These are phyloP conservation scores for Chaetoceros muelleri DNA, from an alignment of 108 stramenopile genomes.

Conservation along the genomic window DNA sequence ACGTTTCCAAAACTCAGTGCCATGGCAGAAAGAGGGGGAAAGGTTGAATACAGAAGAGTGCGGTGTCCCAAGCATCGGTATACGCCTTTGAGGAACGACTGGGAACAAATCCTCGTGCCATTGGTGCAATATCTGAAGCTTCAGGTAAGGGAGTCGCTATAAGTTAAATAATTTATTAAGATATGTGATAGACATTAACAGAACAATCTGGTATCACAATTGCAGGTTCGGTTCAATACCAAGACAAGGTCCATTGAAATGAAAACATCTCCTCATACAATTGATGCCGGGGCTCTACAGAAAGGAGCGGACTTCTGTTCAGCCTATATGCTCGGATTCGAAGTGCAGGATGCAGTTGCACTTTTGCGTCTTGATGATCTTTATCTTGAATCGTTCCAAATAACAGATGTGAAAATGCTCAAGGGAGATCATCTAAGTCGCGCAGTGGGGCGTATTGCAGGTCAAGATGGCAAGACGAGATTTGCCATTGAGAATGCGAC, in stretches of 20 bases:
- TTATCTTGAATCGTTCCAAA: slow-evolving; percentile 95
- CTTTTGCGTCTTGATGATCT: slow-evolving; percentile 96
- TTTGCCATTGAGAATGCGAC: slow-evolving; percentile 99
- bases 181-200: too few relatives aligned
- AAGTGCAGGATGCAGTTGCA: slow-evolving; percentile 97
- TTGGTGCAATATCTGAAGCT: slow-evolving; percentile 95
- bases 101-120: slow-evolving; percentile 89
- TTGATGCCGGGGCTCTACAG: slow-evolving; percentile 84
- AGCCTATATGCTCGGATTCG: slow-evolving; percentile 98
- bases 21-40: slow-evolving; percentile 54
- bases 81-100: slow-evolving; percentile 84
- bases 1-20: slow-evolving; percentile 70
- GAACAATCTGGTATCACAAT: background rate
- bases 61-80: slow-evolving; percentile 94
- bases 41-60: slow-evolving; percentile 81
- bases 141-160: slow-evolving; percentile 45
- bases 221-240: slow-evolving; percentile 95
- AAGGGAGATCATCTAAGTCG: slow-evolving; percentile 94
- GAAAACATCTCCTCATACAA: slow-evolving; percentile 87
- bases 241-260: slow-evolving; percentile 94
- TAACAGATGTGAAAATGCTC: slow-evolving; percentile 94
- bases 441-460: slow-evolving; percentile 97
- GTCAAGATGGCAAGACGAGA: slow-evolving; percentile 97
- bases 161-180: too few relatives aligned
- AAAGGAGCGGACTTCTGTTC: slow-evolving; percentile 95